These are phyloP conservation scores for Tolypocladium sp. DNA, from an alignment of 2,329 filamentous ascomycete species.

Conservation along the genomic window DNA sequence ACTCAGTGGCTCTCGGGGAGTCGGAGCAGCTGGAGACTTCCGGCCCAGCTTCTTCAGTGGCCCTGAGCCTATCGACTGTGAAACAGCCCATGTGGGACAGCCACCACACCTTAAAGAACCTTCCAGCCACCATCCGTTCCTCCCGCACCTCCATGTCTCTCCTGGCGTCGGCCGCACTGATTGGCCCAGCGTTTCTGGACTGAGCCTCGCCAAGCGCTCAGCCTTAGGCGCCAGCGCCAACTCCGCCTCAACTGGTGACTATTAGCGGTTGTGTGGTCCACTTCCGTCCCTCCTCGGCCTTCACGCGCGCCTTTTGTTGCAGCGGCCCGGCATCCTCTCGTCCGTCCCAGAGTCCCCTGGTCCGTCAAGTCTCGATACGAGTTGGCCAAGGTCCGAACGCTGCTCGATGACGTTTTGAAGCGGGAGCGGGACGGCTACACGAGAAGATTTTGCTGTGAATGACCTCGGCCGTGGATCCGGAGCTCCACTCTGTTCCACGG, in stretches of 20 bases:
- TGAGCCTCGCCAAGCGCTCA: too few relatives aligned
- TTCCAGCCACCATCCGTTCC: background rate
- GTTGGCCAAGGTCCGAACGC: background rate
- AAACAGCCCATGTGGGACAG: background rate
- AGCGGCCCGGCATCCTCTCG: too few relatives aligned
- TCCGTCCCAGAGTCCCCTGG: too few relatives aligned
- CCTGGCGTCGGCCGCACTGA: background rate
- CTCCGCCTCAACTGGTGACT: too few relatives aligned
- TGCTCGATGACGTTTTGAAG: background rate
- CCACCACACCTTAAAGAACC: background rate
- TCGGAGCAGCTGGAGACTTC: too few relatives aligned
- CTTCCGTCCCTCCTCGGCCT: background rate
- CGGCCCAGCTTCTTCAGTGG: too few relatives aligned
- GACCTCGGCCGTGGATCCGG: background rate
- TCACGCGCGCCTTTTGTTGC: background rate
- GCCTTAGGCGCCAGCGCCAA: too few relatives aligned
- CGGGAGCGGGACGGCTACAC: too few relatives aligned
- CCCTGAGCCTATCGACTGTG: background rate
- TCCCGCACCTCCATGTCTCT: background rate
- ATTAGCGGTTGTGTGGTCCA: background rate
- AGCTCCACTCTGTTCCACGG: background rate
- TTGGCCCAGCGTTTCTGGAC: background rate
- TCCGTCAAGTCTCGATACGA: background rate
- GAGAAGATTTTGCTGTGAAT: background rate
- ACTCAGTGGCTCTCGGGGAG: too few relatives aligned